Percentiles rank a stretch among this genome's conserved stretches.
Conservation (phyloP, 495 filamentous ascomycete species). For the Paragyromitra xinjiangensis region DNA sequence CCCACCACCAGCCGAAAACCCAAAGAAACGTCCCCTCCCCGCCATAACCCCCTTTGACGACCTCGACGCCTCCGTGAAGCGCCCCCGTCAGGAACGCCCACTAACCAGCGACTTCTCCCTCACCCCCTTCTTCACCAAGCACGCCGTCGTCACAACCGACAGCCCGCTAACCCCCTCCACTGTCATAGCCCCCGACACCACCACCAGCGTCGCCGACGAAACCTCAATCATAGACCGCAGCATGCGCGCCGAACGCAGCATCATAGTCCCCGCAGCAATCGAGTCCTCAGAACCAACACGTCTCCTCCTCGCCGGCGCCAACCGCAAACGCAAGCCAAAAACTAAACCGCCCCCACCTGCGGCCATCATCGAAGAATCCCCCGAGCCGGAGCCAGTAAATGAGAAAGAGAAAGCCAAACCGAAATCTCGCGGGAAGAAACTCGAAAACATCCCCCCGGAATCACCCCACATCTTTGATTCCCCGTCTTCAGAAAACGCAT, state of each 20-base stretch:
- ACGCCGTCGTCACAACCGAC: slow-evolving; percentile 38
- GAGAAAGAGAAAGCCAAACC: slow-evolving; percentile 26
- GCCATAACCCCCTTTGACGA: slow-evolving; percentile 45
- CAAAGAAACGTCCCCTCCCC: slow-evolving; percentile 7
- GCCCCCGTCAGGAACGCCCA: slow-evolving; percentile 32
- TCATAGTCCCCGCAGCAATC: slow-evolving; percentile 36
- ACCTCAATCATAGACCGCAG: slow-evolving; percentile 20
- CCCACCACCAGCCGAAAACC: slow-evolving; percentile 54
- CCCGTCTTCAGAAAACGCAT: slow-evolving; percentile 9
- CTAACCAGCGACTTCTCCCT: slow-evolving; percentile 49
- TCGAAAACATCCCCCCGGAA: slow-evolving; percentile 4
- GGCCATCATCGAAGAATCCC: background rate
- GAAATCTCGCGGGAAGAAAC: slow-evolving; percentile 66
- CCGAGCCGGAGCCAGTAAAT: background rate
- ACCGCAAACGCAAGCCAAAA: slow-evolving; percentile 46
- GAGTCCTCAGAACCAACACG: slow-evolving; percentile 35
- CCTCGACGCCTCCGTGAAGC: slow-evolving; percentile 44
- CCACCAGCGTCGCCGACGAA: slow-evolving; percentile 5
- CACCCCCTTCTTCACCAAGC: slow-evolving; percentile 54
- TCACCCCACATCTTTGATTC: slow-evolving; percentile 29
- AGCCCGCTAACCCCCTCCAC: slow-evolving; percentile 30
- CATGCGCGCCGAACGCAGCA: slow-evolving; percentile 31
- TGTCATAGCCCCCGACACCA: background rate
- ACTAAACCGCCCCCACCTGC: slow-evolving; percentile 23
- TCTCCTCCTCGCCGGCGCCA: slow-evolving; percentile 52